Percentiles rank a stretch among this genome's conserved stretches.
Conservation (phyloP, 257 asterid genomes). For the Nyctanthes arbortristis region DNA sequence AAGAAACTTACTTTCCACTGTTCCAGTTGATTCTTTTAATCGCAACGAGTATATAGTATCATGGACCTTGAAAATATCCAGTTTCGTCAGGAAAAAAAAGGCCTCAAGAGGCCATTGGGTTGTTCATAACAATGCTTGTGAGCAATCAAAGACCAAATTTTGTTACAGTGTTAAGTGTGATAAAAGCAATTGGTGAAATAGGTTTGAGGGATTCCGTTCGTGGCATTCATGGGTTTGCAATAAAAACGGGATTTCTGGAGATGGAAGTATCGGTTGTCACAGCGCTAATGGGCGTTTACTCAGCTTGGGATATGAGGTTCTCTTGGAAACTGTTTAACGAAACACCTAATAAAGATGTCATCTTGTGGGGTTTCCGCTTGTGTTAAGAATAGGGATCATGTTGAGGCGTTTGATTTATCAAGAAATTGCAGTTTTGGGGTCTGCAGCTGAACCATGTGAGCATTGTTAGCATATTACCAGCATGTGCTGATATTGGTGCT, state of each 20-base stretch:
- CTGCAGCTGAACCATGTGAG: slow-evolving; percentile 61
- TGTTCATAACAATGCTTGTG: slow-evolving; percentile 65
- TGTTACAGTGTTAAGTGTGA: slow-evolving; percentile 56
- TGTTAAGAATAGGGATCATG: slow-evolving; percentile 45
- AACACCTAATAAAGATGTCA: slow-evolving; percentile 47
- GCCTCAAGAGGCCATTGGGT: slow-evolving; percentile 52
- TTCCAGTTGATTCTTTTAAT: slow-evolving; percentile 31
- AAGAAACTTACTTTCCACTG: slow-evolving; percentile 30
- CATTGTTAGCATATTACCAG: slow-evolving; percentile 58
- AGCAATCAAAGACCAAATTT: slow-evolving; percentile 48
- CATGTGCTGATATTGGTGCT: slow-evolving; percentile 61
- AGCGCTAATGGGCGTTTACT: slow-evolving; percentile 65
- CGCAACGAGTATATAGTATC: slow-evolving; percentile 41
- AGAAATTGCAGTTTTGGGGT: slow-evolving; percentile 46
- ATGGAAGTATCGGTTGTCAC: slow-evolving; percentile 55
- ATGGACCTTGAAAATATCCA: slow-evolving; percentile 63
- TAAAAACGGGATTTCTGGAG: slow-evolving; percentile 54
- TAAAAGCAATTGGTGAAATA: slow-evolving; percentile 44
- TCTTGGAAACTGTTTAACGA: slow-evolving; percentile 47
- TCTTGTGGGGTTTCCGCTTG: slow-evolving; percentile 71
- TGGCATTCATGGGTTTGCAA: slow-evolving; percentile 56
- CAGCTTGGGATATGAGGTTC: slow-evolving; percentile 50
- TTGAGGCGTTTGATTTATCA: slow-evolving; percentile 48
- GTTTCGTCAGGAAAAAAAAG: slow-evolving; percentile 50
- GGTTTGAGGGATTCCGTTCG: slow-evolving; percentile 30